A percentile compares a stretch with the other conserved stretches of the same genome.
Conservation (phyloP, 805 yeast species). For the Metschnikowia lochheadii region DNA sequence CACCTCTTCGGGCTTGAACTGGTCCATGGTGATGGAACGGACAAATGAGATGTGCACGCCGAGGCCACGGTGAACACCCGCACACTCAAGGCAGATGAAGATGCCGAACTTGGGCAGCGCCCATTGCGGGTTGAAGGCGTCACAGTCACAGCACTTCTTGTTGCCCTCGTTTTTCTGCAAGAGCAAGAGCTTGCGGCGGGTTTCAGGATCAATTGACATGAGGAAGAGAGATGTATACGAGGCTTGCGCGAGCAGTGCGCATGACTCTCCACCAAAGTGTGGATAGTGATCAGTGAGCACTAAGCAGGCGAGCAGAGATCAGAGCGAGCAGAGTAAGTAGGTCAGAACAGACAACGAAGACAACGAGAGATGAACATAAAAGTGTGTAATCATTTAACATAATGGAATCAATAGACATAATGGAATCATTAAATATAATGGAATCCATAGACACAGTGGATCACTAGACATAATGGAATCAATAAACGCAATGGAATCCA, state of each 20-base stretch:
- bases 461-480: too few relatives aligned
- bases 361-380: too few relatives aligned
- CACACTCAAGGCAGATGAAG: conserved; percentile 95
- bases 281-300: too few relatives aligned
- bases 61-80: conserved; percentile 91
- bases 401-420: too few relatives aligned
- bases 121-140: conserved; percentile 98
- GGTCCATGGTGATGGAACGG: conserved; percentile 96
- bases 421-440: too few relatives aligned
- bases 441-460: too few relatives aligned
- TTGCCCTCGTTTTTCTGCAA: conserved; percentile 80
- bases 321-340: too few relatives aligned
- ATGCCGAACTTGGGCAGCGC: conserved; percentile 98
- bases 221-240: not conserved
- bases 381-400: too few relatives aligned
- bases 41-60: conserved; percentile 98
- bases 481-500: too few relatives aligned
- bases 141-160: conserved; percentile 90
- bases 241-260: not conserved
- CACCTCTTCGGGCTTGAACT: conserved; percentile 90
- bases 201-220: conserved; percentile 89
- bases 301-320: too few relatives aligned
- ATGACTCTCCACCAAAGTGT: too few relatives aligned
- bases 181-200: conserved; percentile 69
- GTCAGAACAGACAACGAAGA: too few relatives aligned